Evolutionary conservation across 371 early-diverging fungal genomes (phyloP), one percentile per base, ranked within the genome.

Genomic region (Thermomucor indicae-seudaticae): DNA sequence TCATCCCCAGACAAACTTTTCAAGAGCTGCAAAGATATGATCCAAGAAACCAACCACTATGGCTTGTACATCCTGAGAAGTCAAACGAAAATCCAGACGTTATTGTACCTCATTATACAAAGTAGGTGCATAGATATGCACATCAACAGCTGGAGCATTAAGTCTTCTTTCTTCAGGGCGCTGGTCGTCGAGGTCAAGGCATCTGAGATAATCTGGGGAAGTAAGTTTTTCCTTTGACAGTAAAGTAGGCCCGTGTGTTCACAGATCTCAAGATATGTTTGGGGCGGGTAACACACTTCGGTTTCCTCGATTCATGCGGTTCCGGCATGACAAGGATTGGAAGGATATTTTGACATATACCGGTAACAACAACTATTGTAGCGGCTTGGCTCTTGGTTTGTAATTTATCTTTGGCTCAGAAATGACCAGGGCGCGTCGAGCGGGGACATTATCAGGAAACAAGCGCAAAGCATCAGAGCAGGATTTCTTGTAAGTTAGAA

Each of bases 171-270:
- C 28, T 4, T 3, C 53, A 81, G 79, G 11, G 78, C 82, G 0
- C 66, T 80, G 22, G 84, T 91, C 1, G 78, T 88, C 1, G 80
- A 86, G 47, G 70, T 89, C 29, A 83, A 81, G 55, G 88, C 83
- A 1, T 54, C 85, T 1, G 83, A 89, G 57, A 83, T 89, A 27
- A 72, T 79, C 12, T 40, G 58, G 37, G 51, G 46, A 11, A 50
- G 61, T 62, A 62, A 43, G 52, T 49, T 6, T 19, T 19, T 12
- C 16, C 14, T 37, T 32, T 24, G 11, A 25, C 19, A 23, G 6
- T 7, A 17, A 3, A 2, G 1, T 24, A 27, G 20, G 58, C 27
- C 11, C 12, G 40, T 24, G 28, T 46, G 7, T 12, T 43, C 37
- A 10, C 40, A 16, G 12, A 5, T 7, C n/a, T n/a, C n/a, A 47